These are phyloP conservation scores for Talaromyces sp. DNA, from an alignment of 2,329 filamentous ascomycete species.

Conservation along the genomic window DNA sequence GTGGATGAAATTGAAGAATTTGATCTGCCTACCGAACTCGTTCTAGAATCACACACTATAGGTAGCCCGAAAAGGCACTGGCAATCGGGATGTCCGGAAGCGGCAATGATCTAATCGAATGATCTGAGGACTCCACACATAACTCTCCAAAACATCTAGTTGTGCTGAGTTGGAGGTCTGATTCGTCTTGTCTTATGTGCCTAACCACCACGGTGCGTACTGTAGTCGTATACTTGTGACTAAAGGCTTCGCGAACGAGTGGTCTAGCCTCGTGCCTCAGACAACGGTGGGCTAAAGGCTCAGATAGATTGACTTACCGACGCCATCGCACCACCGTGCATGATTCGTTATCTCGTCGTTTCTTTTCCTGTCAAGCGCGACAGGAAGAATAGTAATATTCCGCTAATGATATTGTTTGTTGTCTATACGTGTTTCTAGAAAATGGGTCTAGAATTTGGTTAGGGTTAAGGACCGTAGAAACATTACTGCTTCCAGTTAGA, in stretches of 20 bases:
- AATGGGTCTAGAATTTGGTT: background rate
- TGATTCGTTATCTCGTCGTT: background rate
- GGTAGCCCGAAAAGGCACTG: background rate
- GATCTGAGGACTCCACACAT: background rate
- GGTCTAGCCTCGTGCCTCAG: background rate
- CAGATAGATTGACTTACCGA: background rate
- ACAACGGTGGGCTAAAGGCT: background rate
- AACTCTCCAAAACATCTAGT: background rate
- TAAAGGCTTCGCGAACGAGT: background rate
- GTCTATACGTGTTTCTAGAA: too few species aligned
- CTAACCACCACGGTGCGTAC: background rate
- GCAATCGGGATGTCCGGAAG: constrained; percentile 12
- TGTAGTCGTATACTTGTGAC: background rate
- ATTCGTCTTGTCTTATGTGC: background rate
- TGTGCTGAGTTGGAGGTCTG: background rate
- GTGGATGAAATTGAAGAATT: background rate
- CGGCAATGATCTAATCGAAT: constrained; percentile 12
- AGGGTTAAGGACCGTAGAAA: background rate
- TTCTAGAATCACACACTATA: constrained; percentile 7
- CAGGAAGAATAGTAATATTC: background rate
- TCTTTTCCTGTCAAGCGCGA: background rate
- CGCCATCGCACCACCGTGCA: background rate
- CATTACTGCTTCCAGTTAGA: constrained; percentile 4
- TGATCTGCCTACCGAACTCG: background rate
- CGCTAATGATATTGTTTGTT: background rate